Conservation (phyloP, 1,284 basidiomycete species). For the Cystobasidium sp. region DNA sequence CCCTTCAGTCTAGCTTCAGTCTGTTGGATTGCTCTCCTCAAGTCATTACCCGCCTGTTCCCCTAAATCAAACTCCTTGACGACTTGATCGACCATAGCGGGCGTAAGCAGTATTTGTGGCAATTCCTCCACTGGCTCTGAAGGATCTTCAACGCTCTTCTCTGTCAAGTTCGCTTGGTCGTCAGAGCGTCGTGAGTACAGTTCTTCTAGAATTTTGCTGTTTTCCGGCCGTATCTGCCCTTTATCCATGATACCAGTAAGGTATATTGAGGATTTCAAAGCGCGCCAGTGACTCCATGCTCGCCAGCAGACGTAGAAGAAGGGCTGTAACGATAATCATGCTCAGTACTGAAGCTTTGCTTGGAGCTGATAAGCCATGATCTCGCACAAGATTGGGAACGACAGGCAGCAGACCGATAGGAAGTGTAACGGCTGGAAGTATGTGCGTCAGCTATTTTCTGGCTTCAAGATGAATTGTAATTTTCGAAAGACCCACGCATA, state of each 20-base stretch:
- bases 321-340: conserved; percentile 46
- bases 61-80: conserved; percentile 55
- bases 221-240: conserved; percentile 39
- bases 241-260: conserved; percentile 50
- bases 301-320: conserved; percentile 62
- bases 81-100: conserved; percentile 55
- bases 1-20: conserved; percentile 54
- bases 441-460: neutral
- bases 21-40: conserved; percentile 59
- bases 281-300: conserved; percentile 60
- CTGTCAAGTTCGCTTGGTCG: conserved; percentile 5
- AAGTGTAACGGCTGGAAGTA: conserved; percentile 47
- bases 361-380: neutral
- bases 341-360: neutral
- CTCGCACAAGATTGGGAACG: conserved; percentile 58
- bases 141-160: neutral
- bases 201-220: conserved; percentile 24
- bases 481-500: conserved; percentile 45
- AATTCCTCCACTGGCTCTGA: neutral
- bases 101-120: conserved; percentile 46
- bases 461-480: neutral
- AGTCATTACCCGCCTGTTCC: conserved; percentile 57
- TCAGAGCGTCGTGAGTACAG: conserved; percentile 29
- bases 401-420: conserved; percentile 61
- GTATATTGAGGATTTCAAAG: conserved; percentile 49